phyloP scores from a whole-genome alignment of 495 filamentous ascomycete species.

The Penicillium atrosanguineum region DNA sequence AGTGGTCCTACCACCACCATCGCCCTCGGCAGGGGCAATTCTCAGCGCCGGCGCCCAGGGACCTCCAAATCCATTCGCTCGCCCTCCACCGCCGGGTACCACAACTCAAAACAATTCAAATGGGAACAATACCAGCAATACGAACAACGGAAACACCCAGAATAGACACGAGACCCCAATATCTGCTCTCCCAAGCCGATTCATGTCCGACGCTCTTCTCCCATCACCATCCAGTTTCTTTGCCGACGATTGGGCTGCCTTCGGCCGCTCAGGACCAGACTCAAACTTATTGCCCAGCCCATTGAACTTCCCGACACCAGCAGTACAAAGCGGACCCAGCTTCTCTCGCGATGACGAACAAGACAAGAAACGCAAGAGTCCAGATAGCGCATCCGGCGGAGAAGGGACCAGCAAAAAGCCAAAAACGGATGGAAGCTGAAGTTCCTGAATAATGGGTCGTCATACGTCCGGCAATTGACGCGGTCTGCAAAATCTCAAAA shows the following conservation, averaged over 20 bases:
- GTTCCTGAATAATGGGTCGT: neutral
- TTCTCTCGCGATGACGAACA: conserved; percentile 60
- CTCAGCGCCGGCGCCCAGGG: conserved; percentile 89
- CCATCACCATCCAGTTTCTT: conserved; percentile 91
- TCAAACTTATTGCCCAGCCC: conserved; percentile 87
- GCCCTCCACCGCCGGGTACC: conserved; percentile 62
- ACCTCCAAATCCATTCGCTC: conserved; percentile 92
- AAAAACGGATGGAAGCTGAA: conserved; percentile 32
- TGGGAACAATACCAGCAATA: conserved; percentile 66
- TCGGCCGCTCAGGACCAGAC: conserved; percentile 60
- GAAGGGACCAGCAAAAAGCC: conserved; percentile 47
- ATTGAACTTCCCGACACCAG: conserved; percentile 85
- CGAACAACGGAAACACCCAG: conserved; percentile 55
- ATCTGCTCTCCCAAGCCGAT: conserved; percentile 92
- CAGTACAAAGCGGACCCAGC: conserved; percentile 66
- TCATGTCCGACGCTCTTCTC: conserved; percentile 78
- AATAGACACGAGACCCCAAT: conserved; percentile 92
- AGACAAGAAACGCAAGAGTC: conserved; percentile 54
- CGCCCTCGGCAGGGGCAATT: conserved; percentile 79
- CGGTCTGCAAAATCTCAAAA: neutral
- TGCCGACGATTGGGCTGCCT: conserved; percentile 76
- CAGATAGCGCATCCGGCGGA: conserved; percentile 41
- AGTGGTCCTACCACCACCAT: conserved; percentile 88
- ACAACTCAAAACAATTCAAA: conserved; percentile 40
- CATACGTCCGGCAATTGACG: neutral